Percentiles rank a stretch among this genome's conserved stretches.
Conservation (phyloP, 2,329 filamentous ascomycete genomes). For the Colletotrichum spaethianum region DNA sequence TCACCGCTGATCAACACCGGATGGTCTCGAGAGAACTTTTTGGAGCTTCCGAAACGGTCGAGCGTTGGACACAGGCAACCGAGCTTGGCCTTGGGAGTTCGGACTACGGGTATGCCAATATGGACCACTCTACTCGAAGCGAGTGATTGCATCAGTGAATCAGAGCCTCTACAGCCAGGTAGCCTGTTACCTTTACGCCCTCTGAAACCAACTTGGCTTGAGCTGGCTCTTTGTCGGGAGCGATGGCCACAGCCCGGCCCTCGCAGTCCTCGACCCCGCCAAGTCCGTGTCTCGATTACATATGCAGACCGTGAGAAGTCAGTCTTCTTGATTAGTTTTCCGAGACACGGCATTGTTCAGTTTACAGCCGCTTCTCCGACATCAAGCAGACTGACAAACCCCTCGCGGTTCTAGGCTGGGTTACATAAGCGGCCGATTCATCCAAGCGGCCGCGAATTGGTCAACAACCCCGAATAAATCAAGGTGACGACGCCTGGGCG, state of each 20-base stretch:
- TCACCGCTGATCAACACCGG: slow-evolving; percentile 4
- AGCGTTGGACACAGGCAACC: not conserved
- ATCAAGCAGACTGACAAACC: not conserved
- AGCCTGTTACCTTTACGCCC: not conserved
- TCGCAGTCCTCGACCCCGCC: not conserved
- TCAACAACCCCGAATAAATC: slow-evolving; percentile 18
- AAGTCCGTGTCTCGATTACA: not conserved
- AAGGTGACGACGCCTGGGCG: slow-evolving; percentile 20
- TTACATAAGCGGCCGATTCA: slow-evolving; percentile 2
- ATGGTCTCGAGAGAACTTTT: not conserved
- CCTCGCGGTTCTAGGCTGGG: not conserved
- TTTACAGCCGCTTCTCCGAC: not conserved
- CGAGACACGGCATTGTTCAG: not conserved
- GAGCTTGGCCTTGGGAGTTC: not conserved
- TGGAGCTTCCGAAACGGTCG: not conserved
- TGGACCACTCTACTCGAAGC: too few relatives aligned
- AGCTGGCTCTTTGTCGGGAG: not conserved
- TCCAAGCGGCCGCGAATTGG: not conserved
- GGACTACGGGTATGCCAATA: not conserved
- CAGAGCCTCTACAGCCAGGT: not conserved
- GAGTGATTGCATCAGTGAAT: not conserved
- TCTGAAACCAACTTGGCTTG: not conserved
- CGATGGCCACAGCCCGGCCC: not conserved
- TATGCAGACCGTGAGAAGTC: not conserved
- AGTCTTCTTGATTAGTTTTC: not conserved